phyloP scores from a whole-genome alignment of 2,329 filamentous ascomycete genomes.

The Aureobasidium sp. region DNA sequence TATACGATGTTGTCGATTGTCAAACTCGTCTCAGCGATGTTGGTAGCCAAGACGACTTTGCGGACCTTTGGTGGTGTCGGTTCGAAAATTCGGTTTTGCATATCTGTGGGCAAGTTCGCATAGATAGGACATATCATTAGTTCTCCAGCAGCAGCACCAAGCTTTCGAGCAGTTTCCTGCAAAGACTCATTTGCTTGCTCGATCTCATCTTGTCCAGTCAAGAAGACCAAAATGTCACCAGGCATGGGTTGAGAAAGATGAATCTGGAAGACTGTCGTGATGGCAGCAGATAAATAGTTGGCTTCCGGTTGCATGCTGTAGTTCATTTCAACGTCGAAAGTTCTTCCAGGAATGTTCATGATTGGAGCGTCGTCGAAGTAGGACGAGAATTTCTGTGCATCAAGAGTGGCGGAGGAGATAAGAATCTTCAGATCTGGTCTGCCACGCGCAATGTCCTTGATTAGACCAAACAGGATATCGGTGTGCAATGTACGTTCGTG shows the following conservation, averaged over 20 bases:
- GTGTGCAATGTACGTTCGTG: constrained; percentile 90
- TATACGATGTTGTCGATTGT: constrained; percentile 96
- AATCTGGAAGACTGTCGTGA: constrained; percentile 92
- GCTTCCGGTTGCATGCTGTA: constrained; percentile 87
- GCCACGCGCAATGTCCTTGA: constrained; percentile 80
- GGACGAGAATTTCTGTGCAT: constrained; percentile 81
- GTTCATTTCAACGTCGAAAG: constrained; percentile 84
- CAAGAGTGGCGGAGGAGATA: constrained; percentile 90
- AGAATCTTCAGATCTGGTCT: constrained; percentile 80
- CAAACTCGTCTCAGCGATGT: constrained; percentile 92
- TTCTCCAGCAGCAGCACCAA: constrained; percentile 76
- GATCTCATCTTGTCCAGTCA: constrained; percentile 95
- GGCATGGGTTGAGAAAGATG: constrained; percentile 69
- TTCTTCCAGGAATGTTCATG: constrained; percentile 85
- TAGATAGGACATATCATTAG: constrained; percentile 91
- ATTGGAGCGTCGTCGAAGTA: constrained; percentile 93
- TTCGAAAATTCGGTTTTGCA: constrained; percentile 91
- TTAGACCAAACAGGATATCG: constrained; percentile 77
- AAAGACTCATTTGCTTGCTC: constrained; percentile 78
- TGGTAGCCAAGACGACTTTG: constrained; percentile 90
- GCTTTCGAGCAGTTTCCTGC: constrained; percentile 74
- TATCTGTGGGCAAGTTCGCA: constrained; percentile 79
- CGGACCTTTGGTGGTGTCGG: constrained; percentile 76
- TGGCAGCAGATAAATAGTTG: constrained; percentile 83
- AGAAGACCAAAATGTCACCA: constrained; percentile 88